A percentile compares a stretch with the other conserved stretches of the same genome.
Conservation (phyloP, 78 protist genomes). For the Dictyostelium intermedium region DNA sequence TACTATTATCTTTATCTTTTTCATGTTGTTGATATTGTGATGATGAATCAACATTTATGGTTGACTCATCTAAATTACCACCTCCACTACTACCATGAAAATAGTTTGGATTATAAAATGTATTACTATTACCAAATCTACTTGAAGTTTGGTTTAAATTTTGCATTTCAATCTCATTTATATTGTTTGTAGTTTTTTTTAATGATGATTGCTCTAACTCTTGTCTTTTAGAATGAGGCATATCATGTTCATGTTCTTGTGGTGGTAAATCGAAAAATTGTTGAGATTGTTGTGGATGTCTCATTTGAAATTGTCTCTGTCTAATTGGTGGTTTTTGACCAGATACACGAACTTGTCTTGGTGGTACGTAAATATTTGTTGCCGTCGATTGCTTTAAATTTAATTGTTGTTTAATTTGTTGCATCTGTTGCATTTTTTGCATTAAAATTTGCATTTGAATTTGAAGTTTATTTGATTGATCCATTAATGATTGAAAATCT, state of each 20-base stretch:
- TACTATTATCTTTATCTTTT: neutral
- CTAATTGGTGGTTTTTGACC: neutral
- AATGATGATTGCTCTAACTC: neutral
- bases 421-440: neutral
- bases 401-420: neutral
- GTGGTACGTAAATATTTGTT: neutral
- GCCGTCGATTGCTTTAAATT: neutral
- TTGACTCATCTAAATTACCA: neutral
- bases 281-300: neutral
- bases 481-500: slow-evolving; percentile 9
- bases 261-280: neutral
- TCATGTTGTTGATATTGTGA: neutral
- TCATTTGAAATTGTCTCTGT: neutral
- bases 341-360: neutral
- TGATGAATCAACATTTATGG: neutral
- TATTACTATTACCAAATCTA: neutral
- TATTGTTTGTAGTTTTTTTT: neutral
- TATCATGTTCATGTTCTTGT: neutral
- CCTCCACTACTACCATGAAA: neutral
- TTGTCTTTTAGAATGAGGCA: neutral
- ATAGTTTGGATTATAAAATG: neutral
- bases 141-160: neutral
- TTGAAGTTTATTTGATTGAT: neutral
- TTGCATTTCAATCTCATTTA: neutral
- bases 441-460: neutral